Evolutionary conservation across 2,329 filamentous ascomycete species (phyloP), one percentile per base, ranked within the genome.

Genomic region (Aspergillus pseudoviridinutans): DNA sequence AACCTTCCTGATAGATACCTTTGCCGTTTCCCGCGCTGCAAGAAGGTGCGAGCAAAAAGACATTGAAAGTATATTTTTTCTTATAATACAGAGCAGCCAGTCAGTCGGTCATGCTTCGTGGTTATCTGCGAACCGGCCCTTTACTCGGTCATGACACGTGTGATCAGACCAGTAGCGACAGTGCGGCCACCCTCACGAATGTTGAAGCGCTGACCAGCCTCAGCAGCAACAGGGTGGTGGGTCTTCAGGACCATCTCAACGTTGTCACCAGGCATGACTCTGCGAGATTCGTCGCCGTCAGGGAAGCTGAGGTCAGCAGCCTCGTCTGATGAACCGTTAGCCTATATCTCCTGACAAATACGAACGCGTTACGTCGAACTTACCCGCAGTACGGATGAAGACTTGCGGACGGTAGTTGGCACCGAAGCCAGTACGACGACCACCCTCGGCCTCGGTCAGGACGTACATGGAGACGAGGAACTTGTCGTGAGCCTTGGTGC

Each of bases 181-280:
- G 90, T 94, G 68, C 91, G 87, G 70, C 93, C 92, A 81, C 94
- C 94, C 83, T 99, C 94, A 79, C 94, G 91, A 74, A 99, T 87
- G 83, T 97, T 99, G 86, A 99, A 94, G 70, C 94, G 90, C 82
- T 97, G 91, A 68, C 94, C 93, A 62, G 85, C 80, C 81, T 99
- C 94, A 63, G 97, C 79, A 59, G 93, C 93, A 71, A 95, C 85
- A 62, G 93, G 91, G 78, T 89, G 82, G 78, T 91, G 86, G 72
- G 96, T 87, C 69, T 88, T 86, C 75, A 92, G 89, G 64, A 94
- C 81, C 92, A 99, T 97, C 84, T 99, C 94, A 66, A 96, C 87
- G 79, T 99, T 99, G 85, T 99, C 94, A 77, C 94, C 94, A 53
- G 94, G 94, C 92, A 96, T 95, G 78, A 97, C 88, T 82, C 92